Base-by-base conservation (phyloP, 495 filamentous ascomycete species). In the Hapsidospora chrysogenum region DNA sequence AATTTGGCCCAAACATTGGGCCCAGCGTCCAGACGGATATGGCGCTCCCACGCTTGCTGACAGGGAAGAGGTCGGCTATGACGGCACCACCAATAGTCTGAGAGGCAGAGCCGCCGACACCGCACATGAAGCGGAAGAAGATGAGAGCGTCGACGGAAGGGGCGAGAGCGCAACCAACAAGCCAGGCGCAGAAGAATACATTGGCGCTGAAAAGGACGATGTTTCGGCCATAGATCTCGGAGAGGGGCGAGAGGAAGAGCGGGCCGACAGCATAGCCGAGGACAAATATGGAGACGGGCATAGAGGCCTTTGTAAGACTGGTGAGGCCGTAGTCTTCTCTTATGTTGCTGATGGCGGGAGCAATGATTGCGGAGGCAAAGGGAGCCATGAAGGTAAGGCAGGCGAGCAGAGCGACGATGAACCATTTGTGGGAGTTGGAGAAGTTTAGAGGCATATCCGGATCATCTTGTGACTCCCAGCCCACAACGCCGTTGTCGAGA, bases 361-460 rank as follows among this genome's bases (percentile, higher is more conserved):
- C 69, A 19, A 80, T 63, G 50, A 80, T 77, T 2, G 74, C 74
- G 1, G 74, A 76, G 0, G 73, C 73, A 23, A 80, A 60, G 1
- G 70, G 68, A 9, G 66, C 74, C 43, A 77, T 57, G 37, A 80
- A 62, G 6, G 72, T 76, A 39, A 72, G 70, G 39, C 36, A 33
- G 15, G 54, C 41, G 37, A 78, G 54, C n/a, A 74, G 56, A 40
- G 72, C 64, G 0, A 85, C 76, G 31, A 80, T 64, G 0, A 73
- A 39, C 75, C 78, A 85, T 56, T 92, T 92, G 33, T 64, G 60
- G 26, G 52, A 41, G 0, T 44, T 39, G 0, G 68, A 48, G 43
- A 76, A 82, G 51, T 87, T 85, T 47, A 74, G 62, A 3, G 80
- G 80, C 55, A 83, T 80, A 29, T 69, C 56, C 0, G 76, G 76